Percentiles rank a stretch among this genome's conserved stretches.
phyloP scores from a whole-genome alignment of 2,329 filamentous ascomycete genomes.

The Ophiocordyceps unilateralis region DNA sequence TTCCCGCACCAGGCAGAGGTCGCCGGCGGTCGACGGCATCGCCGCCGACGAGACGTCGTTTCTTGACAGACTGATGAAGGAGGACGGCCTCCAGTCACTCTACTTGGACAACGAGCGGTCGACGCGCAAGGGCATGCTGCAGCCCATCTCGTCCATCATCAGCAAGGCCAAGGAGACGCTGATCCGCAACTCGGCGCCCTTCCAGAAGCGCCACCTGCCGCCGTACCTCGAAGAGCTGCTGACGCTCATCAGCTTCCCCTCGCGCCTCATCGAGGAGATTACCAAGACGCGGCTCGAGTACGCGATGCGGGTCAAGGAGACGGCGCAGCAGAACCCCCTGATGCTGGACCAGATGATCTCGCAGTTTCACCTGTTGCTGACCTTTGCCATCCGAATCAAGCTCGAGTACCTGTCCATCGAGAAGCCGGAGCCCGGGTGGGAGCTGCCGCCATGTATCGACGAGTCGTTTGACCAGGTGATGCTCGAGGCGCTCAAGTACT shows the following conservation, averaged over 20 bases:
- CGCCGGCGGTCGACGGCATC: conserved; percentile 48
- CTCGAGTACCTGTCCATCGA: conserved; percentile 72
- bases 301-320: conserved; percentile 89
- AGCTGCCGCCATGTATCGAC: conserved; percentile 87
- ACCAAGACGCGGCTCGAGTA: conserved; percentile 84
- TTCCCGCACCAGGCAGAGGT: conserved; percentile 51
- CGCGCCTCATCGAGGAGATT: conserved; percentile 88
- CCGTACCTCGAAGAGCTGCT: conserved; percentile 94
- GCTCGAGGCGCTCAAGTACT: conserved; percentile 85
- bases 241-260: conserved; percentile 93
- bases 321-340: conserved; percentile 76
- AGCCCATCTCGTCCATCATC: conserved; percentile 71
- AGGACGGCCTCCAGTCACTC: conserved; percentile 82
- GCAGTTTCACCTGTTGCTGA: conserved; percentile 86
- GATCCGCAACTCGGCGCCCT: conserved; percentile 70
- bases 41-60: conserved; percentile 80
- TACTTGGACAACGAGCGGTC: conserved; percentile 48
- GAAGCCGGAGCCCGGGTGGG: conserved; percentile 81
- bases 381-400: conserved; percentile 84
- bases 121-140: conserved; percentile 56
- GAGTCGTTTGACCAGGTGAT: conserved; percentile 90
- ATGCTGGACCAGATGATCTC: conserved; percentile 97
- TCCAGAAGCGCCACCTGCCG: conserved; percentile 76
- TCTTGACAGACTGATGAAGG: conserved; percentile 84
- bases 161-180: conserved; percentile 84